Conservation (phyloP, 768 basidiomycete species). For the Strobilomyces dryophilus region DNA sequence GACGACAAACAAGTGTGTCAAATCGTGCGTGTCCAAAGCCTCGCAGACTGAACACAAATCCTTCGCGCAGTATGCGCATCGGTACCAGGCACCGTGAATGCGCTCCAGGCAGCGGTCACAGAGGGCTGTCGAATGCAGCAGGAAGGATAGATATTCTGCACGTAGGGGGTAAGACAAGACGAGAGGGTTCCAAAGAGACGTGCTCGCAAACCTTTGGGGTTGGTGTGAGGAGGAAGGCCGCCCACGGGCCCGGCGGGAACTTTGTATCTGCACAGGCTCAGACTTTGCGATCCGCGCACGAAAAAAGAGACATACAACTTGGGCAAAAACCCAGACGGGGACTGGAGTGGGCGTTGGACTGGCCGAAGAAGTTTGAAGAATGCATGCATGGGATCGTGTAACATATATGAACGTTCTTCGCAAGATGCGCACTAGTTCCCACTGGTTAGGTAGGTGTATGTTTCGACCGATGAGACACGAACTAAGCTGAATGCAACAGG, state of each 20-base stretch:
- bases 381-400: conserved; percentile 81
- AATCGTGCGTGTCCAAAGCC: conserved; percentile 74
- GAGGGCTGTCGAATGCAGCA: conserved; percentile 63
- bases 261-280: conserved; percentile 51
- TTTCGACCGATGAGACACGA: neutral
- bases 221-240: conserved; percentile 30
- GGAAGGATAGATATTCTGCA: conserved; percentile 56
- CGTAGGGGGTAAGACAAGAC: neutral
- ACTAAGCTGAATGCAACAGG: conserved; percentile 75
- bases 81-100: conserved; percentile 87
- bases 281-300: neutral
- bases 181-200: neutral
- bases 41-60: conserved; percentile 89
- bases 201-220: conserved; percentile 54
- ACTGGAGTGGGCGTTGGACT: conserved; percentile 58
- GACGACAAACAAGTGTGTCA: conserved; percentile 79
- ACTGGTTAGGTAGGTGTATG: neutral
- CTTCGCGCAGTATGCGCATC: conserved; percentile 82
- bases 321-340: conserved; percentile 61
- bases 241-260: conserved; percentile 54
- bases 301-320: conserved; percentile 44
- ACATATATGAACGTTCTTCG: conserved; percentile 68
- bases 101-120: conserved; percentile 84
- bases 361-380: conserved; percentile 87
- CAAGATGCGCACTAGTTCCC: conserved; percentile 68